phyloP scores from a whole-genome alignment of 1,284 basidiomycete species.

The Tilletia caries region DNA sequence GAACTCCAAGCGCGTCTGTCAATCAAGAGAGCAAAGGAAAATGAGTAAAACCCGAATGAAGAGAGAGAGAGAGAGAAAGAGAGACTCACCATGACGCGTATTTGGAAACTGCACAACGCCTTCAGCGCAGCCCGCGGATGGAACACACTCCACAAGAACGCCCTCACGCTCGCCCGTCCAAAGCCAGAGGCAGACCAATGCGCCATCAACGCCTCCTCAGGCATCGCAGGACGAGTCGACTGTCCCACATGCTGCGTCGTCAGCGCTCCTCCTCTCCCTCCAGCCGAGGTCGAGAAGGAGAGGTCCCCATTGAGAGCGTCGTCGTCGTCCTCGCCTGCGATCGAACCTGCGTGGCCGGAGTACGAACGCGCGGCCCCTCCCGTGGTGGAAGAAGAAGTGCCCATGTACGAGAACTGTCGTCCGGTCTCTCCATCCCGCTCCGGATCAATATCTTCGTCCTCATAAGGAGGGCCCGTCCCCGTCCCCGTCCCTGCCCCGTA shows the following conservation, averaged over 20 bases:
- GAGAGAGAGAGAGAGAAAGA: neutral
- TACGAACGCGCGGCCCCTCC: neutral
- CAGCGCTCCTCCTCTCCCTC: neutral
- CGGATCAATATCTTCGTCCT: constrained; percentile 1
- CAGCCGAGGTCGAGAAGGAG: neutral
- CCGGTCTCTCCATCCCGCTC: constrained; percentile 12
- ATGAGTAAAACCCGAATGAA: neutral
- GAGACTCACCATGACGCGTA: constrained; percentile 37
- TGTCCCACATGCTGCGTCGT: neutral
- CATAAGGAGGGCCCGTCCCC: neutral
- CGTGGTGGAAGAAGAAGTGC: neutral
- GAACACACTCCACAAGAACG: constrained; percentile 41
- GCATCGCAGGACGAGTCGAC: constrained; percentile 31
- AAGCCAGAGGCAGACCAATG: constrained; percentile 47
- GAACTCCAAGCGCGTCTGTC: constrained; percentile 48
- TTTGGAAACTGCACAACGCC: constrained; percentile 45
- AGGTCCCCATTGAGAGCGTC: neutral
- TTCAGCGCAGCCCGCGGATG: constrained; percentile 41
- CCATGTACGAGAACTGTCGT: neutral
- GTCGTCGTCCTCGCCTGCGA: constrained; percentile 2
- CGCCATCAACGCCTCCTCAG: constrained; percentile 39
- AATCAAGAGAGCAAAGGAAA: neutral
- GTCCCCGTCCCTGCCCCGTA: neutral
- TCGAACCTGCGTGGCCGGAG: constrained; percentile 7
- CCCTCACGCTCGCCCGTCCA: constrained; percentile 39